Evolutionary conservation across 2,329 filamentous ascomycete species (phyloP).

Genomic region (Grosmannia penicillata): DNA sequence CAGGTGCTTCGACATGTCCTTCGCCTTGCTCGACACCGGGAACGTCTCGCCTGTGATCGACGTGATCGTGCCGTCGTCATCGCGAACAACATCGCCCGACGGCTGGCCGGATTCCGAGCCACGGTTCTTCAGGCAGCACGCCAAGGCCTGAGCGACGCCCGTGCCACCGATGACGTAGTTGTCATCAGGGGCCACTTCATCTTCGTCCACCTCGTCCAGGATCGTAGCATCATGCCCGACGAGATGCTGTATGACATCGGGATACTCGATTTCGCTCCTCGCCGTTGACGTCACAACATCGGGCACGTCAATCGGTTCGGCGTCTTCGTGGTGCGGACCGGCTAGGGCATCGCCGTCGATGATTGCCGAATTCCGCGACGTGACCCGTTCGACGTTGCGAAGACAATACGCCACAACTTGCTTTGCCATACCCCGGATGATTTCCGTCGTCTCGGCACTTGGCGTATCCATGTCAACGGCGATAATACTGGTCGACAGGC

Average conservation of each 20-base stretch:
- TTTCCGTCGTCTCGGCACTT: slow-evolving; percentile 64
- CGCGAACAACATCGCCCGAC: slow-evolving; percentile 36
- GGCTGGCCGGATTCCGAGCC: slow-evolving; percentile 44
- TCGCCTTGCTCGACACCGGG: slow-evolving; percentile 48
- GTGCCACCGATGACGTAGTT: slow-evolving; percentile 95
- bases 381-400: slow-evolving; percentile 72
- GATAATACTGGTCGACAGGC: slow-evolving; percentile 69
- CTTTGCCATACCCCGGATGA: slow-evolving; percentile 82
- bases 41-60: slow-evolving; percentile 1
- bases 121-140: slow-evolving; percentile 77
- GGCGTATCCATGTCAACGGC: slow-evolving; percentile 89
- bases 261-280: slow-evolving; percentile 32
- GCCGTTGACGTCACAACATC: slow-evolving; percentile 16
- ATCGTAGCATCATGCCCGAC: slow-evolving; percentile 52
- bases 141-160: slow-evolving; percentile 84
- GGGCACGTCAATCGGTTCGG: no score
- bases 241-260: slow-evolving; percentile 74
- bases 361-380: slow-evolving; percentile 38
- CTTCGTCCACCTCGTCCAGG: slow-evolving; percentile 42
- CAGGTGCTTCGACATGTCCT: slow-evolving; percentile 86
- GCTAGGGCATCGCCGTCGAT: slow-evolving; percentile 24
- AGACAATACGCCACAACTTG: slow-evolving; percentile 92
- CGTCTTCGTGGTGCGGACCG: not conserved
- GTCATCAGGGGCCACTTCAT: slow-evolving; percentile 64
- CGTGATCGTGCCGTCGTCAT: slow-evolving; percentile 28